A percentile compares a stretch with the other conserved stretches of the same genome.
phyloP scores from a whole-genome alignment of 2,329 filamentous ascomycete genomes.

The Diplodia mutila region DNA sequence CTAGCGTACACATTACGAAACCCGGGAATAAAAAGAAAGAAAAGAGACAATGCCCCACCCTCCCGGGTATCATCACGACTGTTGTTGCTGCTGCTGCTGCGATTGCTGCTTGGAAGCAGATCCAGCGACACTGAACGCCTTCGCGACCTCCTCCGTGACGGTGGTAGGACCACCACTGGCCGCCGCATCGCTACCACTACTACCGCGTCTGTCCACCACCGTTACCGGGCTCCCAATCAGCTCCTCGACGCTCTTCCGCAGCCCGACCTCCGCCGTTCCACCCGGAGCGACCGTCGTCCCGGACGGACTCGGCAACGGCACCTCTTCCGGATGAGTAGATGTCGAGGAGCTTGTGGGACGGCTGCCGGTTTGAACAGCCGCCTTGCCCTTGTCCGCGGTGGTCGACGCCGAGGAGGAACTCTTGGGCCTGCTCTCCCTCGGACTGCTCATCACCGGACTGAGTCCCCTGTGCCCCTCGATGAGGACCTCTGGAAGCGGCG shows the following conservation, averaged over 20 bases:
- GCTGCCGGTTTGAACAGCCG: not conserved
- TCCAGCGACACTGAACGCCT: not conserved
- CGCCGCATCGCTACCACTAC: not conserved
- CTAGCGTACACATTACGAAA: not conserved
- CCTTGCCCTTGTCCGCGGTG: constrained; percentile 2
- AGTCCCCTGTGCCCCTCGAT: constrained; percentile 18
- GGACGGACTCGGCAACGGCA: not conserved
- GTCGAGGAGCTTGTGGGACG: not conserved
- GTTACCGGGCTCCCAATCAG: not conserved
- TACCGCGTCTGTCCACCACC: not conserved
- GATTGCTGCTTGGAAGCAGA: not conserved
- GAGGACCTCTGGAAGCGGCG: not conserved
- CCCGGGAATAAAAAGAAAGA: not conserved
- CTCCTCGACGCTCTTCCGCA: constrained; percentile 19
- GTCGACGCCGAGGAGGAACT: not conserved
- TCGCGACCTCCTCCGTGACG: constrained; percentile 4
- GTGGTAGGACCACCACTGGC: not conserved
- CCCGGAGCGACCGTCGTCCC: not conserved
- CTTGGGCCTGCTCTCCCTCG: not conserved
- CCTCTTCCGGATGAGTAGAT: not conserved
- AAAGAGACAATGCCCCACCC: not conserved
- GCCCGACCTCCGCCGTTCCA: not conserved
- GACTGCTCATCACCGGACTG: not conserved
- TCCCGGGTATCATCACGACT: not conserved
- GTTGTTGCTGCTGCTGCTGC: not conserved